Evolutionary conservation across 768 basidiomycete species (phyloP), one percentile per base, ranked within the genome.

Genomic region (Xerocomus brunneocitrinus): DNA sequence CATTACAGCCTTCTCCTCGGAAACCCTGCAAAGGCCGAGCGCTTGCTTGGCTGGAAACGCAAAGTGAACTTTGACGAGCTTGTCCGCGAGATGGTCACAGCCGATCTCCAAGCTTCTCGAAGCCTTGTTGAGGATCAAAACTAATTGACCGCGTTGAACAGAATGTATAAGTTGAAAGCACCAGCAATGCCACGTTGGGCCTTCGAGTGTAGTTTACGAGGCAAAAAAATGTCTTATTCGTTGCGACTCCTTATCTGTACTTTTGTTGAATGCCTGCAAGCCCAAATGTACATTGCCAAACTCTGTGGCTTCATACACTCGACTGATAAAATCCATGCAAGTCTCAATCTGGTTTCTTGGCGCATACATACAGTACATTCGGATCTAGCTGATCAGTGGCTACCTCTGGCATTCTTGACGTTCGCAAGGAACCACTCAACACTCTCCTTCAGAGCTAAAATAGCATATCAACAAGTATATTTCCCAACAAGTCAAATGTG

Each of bases 381-480:
- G 36, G 8, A 44, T 36, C 39, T 16, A 25, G 16, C 14, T 13
- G 22, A 48, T 65, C 52, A 63, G 24, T 50, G 52, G 30, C 27
- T 41, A 35, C 59, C 59, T 62, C 90, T 74, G 14, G 89, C 90
- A 24, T 70, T 83, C 28, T 85, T 75, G 68, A 89, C 85, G 71
- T 95, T 91, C 50, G 84, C 78, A 38, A 90, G 61, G 77, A 97
- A 94, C 95, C 95, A 97, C 52, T 84, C 74, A 51, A 93, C 91
- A 0, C 82, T 85, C 54, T 83, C 78, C 36, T 85, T 73, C 54
- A 98, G 75, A 25, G 94, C 94, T 87, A 55, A 13, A 54, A 32
- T n/a, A 7, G 5, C 41, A 25, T 13, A 43, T 56, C 48, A 52
- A 28, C 40, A 40, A 46, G 27, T 13, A 47, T 30, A 35, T 32